Conservation (phyloP, 2,329 filamentous ascomycete genomes). For the Boeremia exigua region DNA sequence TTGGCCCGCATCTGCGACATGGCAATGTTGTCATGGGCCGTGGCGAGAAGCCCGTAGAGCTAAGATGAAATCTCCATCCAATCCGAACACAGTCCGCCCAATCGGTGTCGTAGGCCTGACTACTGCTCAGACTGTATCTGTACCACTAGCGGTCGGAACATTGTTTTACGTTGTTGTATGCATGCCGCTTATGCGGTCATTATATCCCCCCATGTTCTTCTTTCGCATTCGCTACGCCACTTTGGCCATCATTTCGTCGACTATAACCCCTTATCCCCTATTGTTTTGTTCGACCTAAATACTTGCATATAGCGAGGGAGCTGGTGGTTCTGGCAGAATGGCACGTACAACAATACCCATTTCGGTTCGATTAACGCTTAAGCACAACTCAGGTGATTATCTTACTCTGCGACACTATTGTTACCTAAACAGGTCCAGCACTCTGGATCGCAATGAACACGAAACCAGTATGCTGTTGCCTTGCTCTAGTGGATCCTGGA, state of each 20-base stretch:
- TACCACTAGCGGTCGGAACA: slow-evolving; percentile 13
- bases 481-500: not conserved
- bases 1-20: slow-evolving; percentile 57
- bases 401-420: not conserved
- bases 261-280: slow-evolving; percentile 5
- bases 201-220: slow-evolving; percentile 19
- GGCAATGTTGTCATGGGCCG: slow-evolving; percentile 54
- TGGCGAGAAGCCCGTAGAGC: slow-evolving; percentile 26
- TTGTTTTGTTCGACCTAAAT: slow-evolving; percentile 6
- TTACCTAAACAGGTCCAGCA: slow-evolving; percentile 2
- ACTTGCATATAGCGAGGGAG: slow-evolving; percentile 20
- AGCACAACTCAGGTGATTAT: not conserved
- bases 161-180: slow-evolving; percentile 18
- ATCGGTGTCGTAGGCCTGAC: not conserved
- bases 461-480: not conserved
- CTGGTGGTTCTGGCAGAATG: slow-evolving; percentile 14
- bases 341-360: slow-evolving; percentile 17
- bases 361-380: slow-evolving; percentile 11
- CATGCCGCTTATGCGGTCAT: slow-evolving; percentile 16
- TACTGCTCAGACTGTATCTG: not conserved
- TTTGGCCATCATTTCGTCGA: slow-evolving; percentile 12
- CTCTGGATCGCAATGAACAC: slow-evolving; percentile 6
- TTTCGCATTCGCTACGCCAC: slow-evolving; percentile 19
- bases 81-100: not conserved
- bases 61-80: not conserved